Evolutionary conservation across 176 grass and related monocot species (phyloP), one percentile per base, ranked within the genome.

Genomic region (Musa beccarii): DNA sequence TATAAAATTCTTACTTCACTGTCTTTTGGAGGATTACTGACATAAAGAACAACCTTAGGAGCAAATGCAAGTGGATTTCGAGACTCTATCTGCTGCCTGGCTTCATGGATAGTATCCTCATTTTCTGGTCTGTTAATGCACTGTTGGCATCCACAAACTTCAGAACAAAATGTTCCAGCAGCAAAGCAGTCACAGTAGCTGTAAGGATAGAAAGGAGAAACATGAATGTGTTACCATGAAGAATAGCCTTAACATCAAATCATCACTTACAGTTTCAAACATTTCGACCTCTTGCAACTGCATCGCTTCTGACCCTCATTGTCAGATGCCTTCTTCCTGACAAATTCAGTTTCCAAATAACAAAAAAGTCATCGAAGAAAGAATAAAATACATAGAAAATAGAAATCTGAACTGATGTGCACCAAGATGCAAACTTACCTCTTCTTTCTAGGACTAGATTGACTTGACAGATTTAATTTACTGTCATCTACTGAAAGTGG

Each of bases 111-210:
- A 20, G 57, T 63, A 66, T 84, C 82, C 63, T 79, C 76, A 73
- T 73, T 56, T 52, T 80, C 79, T 63, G 69, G 16, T 64, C 23
- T 80, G 21, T 80, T 80, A 11, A 26, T 17, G 28, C 57, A 73
- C 43, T 83, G 74, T 49, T 72, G 81, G 69, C 81, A 83, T n/a
- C 74, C 81, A 71, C 81, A 83, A 52, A 49, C 59, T 71, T 83
- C 81, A 29, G 66, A 49, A 49, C 81, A 83, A 26, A 77, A 78
- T 62, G 50, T 49, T 71, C 81, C 81, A 78, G 66, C 76, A 53
- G 75, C 81, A 83, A 83, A 83, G 76, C 81, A 83, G 43, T 83
- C 81, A 63, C 81, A 83, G 61, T 83, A 83, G 17, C 81, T 83
- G 74, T 49, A 73, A 29, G 13, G 2, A 16, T 11, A 13, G 29